phyloP scores from a whole-genome alignment of 805 yeast genomes.

The Sugiyamaella chiloensis region DNA sequence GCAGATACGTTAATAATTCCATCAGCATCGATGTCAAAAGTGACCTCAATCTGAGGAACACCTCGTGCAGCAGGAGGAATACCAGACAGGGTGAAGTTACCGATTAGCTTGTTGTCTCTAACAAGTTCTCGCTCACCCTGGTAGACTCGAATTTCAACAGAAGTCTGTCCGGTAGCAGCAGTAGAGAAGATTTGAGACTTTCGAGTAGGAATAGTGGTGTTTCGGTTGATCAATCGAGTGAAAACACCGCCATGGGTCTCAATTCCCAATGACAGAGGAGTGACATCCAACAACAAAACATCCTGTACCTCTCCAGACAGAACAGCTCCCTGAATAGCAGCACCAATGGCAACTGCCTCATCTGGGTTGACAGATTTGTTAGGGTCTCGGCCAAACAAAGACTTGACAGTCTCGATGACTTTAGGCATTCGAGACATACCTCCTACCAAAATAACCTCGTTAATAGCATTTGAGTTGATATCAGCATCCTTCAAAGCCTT shows the following conservation, averaged over 20 bases:
- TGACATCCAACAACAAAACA: conserved; percentile 83
- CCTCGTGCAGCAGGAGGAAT: conserved; percentile 96
- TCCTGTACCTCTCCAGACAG: conserved; percentile 93
- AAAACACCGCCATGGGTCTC: conserved; percentile 98
- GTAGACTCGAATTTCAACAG: conserved; percentile 96
- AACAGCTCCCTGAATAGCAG: conserved; percentile 97
- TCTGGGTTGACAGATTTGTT: conserved; percentile 93
- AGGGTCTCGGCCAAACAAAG: conserved; percentile 77
- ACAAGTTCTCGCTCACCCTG: conserved; percentile 99
- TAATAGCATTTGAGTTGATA: conserved; percentile 58
- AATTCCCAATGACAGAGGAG: conserved; percentile 89
- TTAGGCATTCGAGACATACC: conserved; percentile 94
- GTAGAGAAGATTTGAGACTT: conserved; percentile 95
- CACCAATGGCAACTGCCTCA: conserved; percentile 94
- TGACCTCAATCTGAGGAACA: conserved; percentile 90
- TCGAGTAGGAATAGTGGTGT: conserved; percentile 96
- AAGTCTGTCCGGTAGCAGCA: conserved; percentile 94
- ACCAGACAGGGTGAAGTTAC: conserved; percentile 93
- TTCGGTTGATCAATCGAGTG: conserved; percentile 85
- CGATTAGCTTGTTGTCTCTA: conserved; percentile 95
- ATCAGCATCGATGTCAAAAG: conserved; percentile 95
- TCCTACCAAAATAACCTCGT: conserved; percentile 83
- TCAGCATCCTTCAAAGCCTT: conserved; percentile 82
- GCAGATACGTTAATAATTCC: conserved; percentile 96
- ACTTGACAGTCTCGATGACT: conserved; percentile 72